These are phyloP conservation scores for Dichotomopilus funicola DNA, from an alignment of 2,329 filamentous ascomycete genomes.

Conservation along the genomic window DNA sequence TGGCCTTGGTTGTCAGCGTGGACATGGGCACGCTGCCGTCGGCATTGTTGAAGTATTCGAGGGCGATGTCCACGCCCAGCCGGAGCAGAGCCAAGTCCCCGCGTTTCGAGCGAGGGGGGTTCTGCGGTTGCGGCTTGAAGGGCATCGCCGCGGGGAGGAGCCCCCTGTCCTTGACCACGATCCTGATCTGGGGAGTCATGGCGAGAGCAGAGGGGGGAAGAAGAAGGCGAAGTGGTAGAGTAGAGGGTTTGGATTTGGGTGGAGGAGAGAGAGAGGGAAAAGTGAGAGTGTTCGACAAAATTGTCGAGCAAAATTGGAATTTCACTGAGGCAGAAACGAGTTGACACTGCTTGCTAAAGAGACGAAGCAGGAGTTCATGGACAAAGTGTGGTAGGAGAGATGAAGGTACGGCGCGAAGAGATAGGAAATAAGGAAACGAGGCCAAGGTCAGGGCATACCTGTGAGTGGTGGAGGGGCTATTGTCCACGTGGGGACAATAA, in stretches of 20 bases:
- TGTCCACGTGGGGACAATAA: constrained; percentile 3
- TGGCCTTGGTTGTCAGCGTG: constrained; percentile 17
- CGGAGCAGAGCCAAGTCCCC: constrained; percentile 13
- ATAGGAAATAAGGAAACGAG: neutral
- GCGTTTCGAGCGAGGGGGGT: constrained; percentile 8
- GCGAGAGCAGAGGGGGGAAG: neutral
- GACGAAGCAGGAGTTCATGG: neutral
- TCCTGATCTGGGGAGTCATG: constrained; percentile 7
- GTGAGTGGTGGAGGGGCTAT: neutral
- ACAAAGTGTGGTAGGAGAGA: neutral
- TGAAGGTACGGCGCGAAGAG: neutral
- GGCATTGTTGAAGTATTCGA: constrained; percentile 26
- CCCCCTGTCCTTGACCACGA: constrained; percentile 4
- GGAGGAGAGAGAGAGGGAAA: neutral
- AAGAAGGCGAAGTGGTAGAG: neutral
- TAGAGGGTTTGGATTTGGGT: neutral
- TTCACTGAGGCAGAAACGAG: neutral
- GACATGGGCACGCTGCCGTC: constrained; percentile 13
- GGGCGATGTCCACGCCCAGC: constrained; percentile 21
- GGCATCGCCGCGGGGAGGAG: neutral
- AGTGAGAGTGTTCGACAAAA: neutral
- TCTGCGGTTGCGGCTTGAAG: neutral
- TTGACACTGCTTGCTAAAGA: neutral
- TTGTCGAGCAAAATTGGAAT: neutral
- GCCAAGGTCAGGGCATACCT: constrained; percentile 7